phyloP scores from a whole-genome alignment of 2,329 filamentous ascomycete genomes.

The Clarireedia monteithiana region DNA sequence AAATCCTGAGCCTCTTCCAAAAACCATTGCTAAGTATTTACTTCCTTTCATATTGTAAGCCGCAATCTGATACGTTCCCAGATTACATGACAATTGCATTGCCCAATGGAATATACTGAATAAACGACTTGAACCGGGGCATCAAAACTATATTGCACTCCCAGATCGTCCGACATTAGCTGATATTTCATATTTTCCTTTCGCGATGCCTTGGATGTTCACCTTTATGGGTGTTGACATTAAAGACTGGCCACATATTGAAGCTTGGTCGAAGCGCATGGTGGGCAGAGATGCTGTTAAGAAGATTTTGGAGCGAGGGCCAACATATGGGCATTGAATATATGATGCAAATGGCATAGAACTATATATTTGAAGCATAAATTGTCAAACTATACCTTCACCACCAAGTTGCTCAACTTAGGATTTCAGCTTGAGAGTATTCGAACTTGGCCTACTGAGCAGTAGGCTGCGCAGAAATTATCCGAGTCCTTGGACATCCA shows the following conservation, averaged over 20 bases:
- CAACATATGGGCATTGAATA: conserved; percentile 11
- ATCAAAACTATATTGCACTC: conserved; percentile 31
- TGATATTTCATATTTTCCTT: conserved; percentile 32
- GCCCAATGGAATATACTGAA: conserved; percentile 29
- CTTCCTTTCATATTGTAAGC: not conserved
- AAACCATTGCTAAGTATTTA: conserved; percentile 8
- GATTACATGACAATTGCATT: conserved; percentile 23
- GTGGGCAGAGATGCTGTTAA: conserved; percentile 20
- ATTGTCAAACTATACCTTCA: too few relatives aligned
- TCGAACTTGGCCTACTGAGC: too few relatives aligned
- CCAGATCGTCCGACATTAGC: conserved; percentile 31
- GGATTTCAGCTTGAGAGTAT: not conserved
- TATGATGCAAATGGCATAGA: too few relatives aligned
- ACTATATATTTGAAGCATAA: too few relatives aligned
- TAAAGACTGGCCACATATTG: conserved; percentile 27
- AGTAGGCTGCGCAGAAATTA: too few relatives aligned
- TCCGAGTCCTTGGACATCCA: too few relatives aligned
- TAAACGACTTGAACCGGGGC: conserved; percentile 14
- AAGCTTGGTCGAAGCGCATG: conserved; percentile 27
- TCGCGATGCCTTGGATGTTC: conserved; percentile 34
- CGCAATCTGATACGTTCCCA: conserved; percentile 3
- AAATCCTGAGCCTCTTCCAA: conserved; percentile 19
- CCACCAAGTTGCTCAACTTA: not conserved
- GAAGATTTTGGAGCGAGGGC: conserved; percentile 15
- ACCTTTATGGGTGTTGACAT: conserved; percentile 29